Conservation (phyloP, 2,329 filamentous ascomycete species). For the Exophiala spinifera region DNA sequence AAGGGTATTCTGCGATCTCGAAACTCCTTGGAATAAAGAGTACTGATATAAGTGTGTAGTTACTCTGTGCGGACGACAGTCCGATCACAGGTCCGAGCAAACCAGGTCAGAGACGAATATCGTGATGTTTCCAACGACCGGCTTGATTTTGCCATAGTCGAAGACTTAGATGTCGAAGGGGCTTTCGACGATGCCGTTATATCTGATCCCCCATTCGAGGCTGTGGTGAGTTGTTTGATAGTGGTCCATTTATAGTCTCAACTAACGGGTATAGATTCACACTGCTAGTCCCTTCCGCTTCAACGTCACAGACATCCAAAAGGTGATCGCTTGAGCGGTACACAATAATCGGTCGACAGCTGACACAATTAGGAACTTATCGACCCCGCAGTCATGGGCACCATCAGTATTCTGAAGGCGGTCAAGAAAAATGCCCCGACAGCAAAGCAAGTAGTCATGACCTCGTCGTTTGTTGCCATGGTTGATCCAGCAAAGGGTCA, state of each 20-base stretch:
- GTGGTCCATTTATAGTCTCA: too few relatives aligned
- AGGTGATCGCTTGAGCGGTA: too few relatives aligned
- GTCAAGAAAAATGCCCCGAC: slow-evolving; percentile 58
- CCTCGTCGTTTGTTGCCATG: slow-evolving; percentile 65
- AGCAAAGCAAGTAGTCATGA: slow-evolving; percentile 71
- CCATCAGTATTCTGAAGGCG: slow-evolving; percentile 58
- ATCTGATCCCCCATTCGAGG: slow-evolving; percentile 65
- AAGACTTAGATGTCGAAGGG: slow-evolving; percentile 65
- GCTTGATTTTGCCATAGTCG: slow-evolving; percentile 63
- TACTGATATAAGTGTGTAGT: too few relatives aligned
- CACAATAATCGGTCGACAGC: too few relatives aligned
- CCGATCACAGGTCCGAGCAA: slow-evolving; percentile 58
- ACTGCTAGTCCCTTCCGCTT: slow-evolving; percentile 71
- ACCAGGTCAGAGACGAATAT: slow-evolving; percentile 55
- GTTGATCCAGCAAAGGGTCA: slow-evolving; percentile 47
- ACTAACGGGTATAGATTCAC: too few relatives aligned
- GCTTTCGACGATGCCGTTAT: slow-evolving; percentile 65
- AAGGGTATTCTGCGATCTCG: too few relatives aligned
- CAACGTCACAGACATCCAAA: slow-evolving; percentile 66
- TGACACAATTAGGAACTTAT: too few relatives aligned
- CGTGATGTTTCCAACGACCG: slow-evolving; percentile 51
- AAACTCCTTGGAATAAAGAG: too few relatives aligned
- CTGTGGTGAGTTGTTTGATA: too few relatives aligned
- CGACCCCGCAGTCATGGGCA: slow-evolving; percentile 61
- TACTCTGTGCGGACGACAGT: slow-evolving; percentile 62